Percentiles rank a stretch among this genome's conserved stretches.
These are phyloP conservation scores for Pterulicium gracile DNA, from an alignment of 1,284 basidiomycete genomes.

Conservation along the genomic window DNA sequence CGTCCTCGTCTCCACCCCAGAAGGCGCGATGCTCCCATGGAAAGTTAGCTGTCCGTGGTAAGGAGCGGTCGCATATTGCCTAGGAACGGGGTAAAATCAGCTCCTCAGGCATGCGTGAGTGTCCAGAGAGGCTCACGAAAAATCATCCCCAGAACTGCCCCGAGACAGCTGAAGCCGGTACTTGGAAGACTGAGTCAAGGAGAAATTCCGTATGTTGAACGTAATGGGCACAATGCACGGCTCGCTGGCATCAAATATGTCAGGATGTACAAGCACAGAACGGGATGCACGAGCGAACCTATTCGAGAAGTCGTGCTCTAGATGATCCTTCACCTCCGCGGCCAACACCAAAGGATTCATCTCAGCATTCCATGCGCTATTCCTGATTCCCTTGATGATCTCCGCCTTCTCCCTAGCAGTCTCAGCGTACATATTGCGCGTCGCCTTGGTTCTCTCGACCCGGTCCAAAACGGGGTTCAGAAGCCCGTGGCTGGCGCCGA, in stretches of 20 bases:
- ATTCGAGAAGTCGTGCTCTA: conserved; percentile 53
- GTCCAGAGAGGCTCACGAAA: too few species aligned
- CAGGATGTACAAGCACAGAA: conserved; percentile 1
- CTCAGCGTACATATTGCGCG: conserved; percentile 83
- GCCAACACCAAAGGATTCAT: conserved; percentile 59
- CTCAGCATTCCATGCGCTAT: conserved; percentile 70
- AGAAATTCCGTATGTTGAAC: conserved; percentile 62
- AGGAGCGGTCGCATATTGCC: too few species aligned
- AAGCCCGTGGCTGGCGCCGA: conserved; percentile 60
- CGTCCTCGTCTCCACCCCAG: conserved; percentile 28
- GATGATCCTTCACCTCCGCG: conserved; percentile 26
- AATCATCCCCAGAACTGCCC: too few species aligned
- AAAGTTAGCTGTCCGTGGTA: conserved; percentile 53
- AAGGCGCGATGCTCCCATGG: conserved; percentile 43
- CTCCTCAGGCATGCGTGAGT: too few species aligned
- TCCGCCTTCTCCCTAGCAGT: conserved; percentile 63
- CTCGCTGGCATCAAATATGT: conserved; percentile 24
- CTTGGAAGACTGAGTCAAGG: conserved; percentile 41
- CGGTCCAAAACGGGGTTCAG: conserved; percentile 46
- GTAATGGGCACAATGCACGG: conserved; percentile 42
- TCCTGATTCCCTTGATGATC: conserved; percentile 53
- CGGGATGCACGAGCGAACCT: conserved; percentile 38
- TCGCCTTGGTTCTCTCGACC: conserved; percentile 52
- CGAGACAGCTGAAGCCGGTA: conserved; percentile 40
- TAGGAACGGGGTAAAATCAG: too few species aligned